These are phyloP conservation scores for Ceratobasidium sp. DNA, from an alignment of 1,284 basidiomycete genomes.

Conservation along the genomic window DNA sequence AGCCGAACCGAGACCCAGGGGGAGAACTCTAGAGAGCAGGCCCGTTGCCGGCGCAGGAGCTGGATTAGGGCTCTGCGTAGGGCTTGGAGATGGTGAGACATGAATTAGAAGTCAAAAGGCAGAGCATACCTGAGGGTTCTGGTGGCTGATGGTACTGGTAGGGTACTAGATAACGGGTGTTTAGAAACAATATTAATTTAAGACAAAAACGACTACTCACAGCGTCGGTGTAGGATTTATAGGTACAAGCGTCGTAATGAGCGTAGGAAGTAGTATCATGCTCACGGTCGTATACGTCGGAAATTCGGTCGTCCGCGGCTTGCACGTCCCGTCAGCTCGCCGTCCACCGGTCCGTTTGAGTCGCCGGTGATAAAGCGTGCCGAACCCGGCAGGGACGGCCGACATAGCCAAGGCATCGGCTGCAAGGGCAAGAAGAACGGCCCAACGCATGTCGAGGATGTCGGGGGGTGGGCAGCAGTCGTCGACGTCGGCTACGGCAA, in stretches of 20 bases:
- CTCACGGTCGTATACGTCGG: slow-evolving; percentile 7
- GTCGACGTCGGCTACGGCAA: background rate
- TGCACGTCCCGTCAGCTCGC: slow-evolving; percentile 10
- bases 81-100: background rate
- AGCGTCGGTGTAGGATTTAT: background rate
- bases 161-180: background rate
- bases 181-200: background rate
- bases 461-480: background rate
- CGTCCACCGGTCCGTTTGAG: slow-evolving; percentile 17
- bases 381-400: slow-evolving; percentile 5
- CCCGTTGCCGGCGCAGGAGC: slow-evolving; percentile 6
- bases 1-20: slow-evolving; percentile 22
- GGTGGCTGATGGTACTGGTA: background rate
- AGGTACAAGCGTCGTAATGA: background rate
- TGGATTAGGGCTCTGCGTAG: background rate
- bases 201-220: background rate
- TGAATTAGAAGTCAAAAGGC: background rate
- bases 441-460: slow-evolving; percentile 11
- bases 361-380: slow-evolving; percentile 22
- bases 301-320: slow-evolving; percentile 4
- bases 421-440: slow-evolving; percentile 21
- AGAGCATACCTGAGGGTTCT: background rate
- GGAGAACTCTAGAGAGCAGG: slow-evolving; percentile 15
- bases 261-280: background rate
- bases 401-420: slow-evolving; percentile 21